Percentiles rank a stretch among this genome's conserved stretches.
Evolutionary conservation across 257 asterid genomes (phyloP).

Genomic region (Plantago ovata): DNA sequence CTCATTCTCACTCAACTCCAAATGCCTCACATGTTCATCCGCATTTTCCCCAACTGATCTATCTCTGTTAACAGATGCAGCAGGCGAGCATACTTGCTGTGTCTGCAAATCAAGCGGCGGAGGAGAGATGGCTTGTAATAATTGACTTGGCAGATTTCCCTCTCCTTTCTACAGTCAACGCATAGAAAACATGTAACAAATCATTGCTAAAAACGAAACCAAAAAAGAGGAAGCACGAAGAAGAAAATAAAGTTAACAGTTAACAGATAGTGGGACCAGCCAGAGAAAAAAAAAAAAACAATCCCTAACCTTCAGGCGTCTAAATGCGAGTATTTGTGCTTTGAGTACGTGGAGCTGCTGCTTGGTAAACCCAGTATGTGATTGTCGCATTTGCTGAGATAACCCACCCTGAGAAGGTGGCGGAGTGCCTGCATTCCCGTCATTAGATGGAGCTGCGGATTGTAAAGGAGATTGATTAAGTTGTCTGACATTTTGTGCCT

Average conservation of each 20-base stretch:
- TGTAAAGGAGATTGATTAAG: slow-evolving; percentile 56
- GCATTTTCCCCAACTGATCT: slow-evolving; percentile 40
- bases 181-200: slow-evolving; percentile 20
- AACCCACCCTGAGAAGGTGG: slow-evolving; percentile 53
- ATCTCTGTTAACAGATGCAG: slow-evolving; percentile 51
- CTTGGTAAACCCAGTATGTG: slow-evolving; percentile 69
- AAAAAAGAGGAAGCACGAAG: background rate
- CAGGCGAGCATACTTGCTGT: slow-evolving; percentile 44
- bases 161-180: slow-evolving; percentile 78
- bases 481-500: slow-evolving; percentile 53
- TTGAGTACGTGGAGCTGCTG: slow-evolving; percentile 95
- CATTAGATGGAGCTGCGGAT: slow-evolving; percentile 54
- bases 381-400: slow-evolving; percentile 41
- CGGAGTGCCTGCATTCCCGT: slow-evolving; percentile 54
- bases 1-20: slow-evolving; percentile 57
- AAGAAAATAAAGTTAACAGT: too few species aligned
- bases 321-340: slow-evolving; percentile 97
- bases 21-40: slow-evolving; percentile 47
- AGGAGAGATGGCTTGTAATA: slow-evolving; percentile 88
- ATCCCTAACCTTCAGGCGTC: slow-evolving; percentile 86
- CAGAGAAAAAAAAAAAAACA: slow-evolving; percentile 13
- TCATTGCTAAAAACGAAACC: slow-evolving; percentile 7
- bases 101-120: slow-evolving; percentile 70
- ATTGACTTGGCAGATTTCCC: slow-evolving; percentile 79
- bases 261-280: slow-evolving; percentile 16